phyloP scores from a whole-genome alignment of 106 monocot species.

The Dendrobium catenatum region DNA sequence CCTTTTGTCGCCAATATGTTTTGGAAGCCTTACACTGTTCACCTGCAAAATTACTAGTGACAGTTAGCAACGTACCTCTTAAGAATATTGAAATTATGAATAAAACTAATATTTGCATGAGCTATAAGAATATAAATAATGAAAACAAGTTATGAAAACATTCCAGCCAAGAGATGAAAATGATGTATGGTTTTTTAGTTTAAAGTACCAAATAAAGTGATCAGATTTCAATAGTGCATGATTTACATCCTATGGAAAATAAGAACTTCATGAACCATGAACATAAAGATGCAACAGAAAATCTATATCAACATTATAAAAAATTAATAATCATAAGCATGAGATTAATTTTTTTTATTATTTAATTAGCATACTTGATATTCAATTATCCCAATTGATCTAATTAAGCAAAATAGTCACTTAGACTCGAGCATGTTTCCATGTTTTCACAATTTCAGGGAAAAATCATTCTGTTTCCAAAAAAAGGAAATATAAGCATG shows the following conservation, averaged over 20 bases:
- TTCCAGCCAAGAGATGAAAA: neutral
- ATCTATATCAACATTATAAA: neutral
- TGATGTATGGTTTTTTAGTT: neutral
- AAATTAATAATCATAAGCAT: neutral
- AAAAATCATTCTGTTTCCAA: neutral
- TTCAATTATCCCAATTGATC: neutral
- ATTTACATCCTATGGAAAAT: neutral
- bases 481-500: neutral
- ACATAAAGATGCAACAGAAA: neutral
- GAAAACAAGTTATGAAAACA: neutral
- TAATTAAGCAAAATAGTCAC: neutral
- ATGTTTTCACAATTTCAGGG: neutral
- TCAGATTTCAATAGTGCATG: neutral
- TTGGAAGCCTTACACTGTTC: slow-evolving; percentile 86
- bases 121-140: neutral
- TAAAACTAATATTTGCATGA: neutral
- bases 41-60: slow-evolving; percentile 37
- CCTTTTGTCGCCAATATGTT: slow-evolving; percentile 56
- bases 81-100: neutral
- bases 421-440: neutral
- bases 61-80: neutral
- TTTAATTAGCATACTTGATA: neutral
- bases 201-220: neutral
- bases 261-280: neutral
- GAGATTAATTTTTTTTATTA: neutral